Conservation (phyloP, 495 filamentous ascomycete genomes). For the Poronia punctata region DNA sequence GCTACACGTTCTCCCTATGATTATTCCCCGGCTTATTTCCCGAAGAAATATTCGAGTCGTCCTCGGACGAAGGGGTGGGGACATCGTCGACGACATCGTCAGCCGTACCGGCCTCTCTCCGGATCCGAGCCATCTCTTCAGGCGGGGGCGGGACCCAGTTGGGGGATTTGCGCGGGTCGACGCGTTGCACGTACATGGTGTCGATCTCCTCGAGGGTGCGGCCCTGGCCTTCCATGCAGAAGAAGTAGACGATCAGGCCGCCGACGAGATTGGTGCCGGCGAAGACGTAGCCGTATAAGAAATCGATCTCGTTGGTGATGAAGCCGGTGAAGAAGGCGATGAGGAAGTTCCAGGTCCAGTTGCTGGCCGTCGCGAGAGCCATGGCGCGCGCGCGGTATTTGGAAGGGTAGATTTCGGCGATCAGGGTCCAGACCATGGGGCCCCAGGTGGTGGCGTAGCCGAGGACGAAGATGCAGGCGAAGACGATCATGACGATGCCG, state of each 20-base stretch:
- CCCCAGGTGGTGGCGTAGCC: slow-evolving; percentile 66
- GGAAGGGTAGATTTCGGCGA: slow-evolving; percentile 68
- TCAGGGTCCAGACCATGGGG: slow-evolving; percentile 70
- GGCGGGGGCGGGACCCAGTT: slow-evolving; percentile 5
- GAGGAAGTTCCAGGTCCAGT: slow-evolving; percentile 81
- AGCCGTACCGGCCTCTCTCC: slow-evolving; percentile 4
- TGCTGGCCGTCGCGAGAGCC: slow-evolving; percentile 64
- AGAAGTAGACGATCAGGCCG: slow-evolving; percentile 67
- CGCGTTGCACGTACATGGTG: slow-evolving; percentile 53
- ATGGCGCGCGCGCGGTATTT: slow-evolving; percentile 64
- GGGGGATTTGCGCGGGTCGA: slow-evolving; percentile 1
- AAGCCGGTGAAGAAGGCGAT: slow-evolving; percentile 81
- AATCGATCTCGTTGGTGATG: slow-evolving; percentile 61
- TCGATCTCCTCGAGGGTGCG: slow-evolving; percentile 53
- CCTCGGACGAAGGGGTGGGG: no score
- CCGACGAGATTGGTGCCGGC: slow-evolving; percentile 60
- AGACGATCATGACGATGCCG: slow-evolving; percentile 66
- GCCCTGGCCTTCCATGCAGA: slow-evolving; percentile 46
- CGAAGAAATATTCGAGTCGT: no score
- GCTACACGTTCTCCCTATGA: no score
- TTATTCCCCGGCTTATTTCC: no score
- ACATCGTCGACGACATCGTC: not conserved
- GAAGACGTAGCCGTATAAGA: slow-evolving; percentile 74
- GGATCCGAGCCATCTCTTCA: slow-evolving; percentile 7
- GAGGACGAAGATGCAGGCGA: slow-evolving; percentile 63